A percentile compares a stretch with the other conserved stretches of the same genome.
These are phyloP conservation scores for Penicillium sp. DNA, from an alignment of 2,329 filamentous ascomycete genomes.

Conservation along the genomic window DNA sequence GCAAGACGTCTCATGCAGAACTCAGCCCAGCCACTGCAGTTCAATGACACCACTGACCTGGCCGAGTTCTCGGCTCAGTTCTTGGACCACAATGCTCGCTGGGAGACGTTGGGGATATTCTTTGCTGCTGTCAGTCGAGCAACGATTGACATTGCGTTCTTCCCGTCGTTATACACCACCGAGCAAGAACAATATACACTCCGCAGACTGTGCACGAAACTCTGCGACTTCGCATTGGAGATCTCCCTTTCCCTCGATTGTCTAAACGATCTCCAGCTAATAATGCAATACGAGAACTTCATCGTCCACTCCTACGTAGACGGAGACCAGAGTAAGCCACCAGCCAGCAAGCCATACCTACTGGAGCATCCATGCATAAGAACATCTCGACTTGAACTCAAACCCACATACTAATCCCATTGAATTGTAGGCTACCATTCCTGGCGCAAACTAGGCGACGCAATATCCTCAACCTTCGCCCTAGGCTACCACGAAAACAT, in stretches of 20 bases:
- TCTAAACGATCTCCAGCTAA: conserved; percentile 46
- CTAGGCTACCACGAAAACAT: conserved; percentile 47
- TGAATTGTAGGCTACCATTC: conserved; percentile 40
- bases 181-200: conserved; percentile 27
- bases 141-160: conserved; percentile 32
- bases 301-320: conserved; percentile 46
- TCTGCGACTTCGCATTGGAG: conserved; percentile 39
- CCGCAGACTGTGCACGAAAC: conserved; percentile 24
- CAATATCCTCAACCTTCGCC: conserved; percentile 46
- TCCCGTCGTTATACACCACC: conserved; percentile 29
- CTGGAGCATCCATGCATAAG: too few relatives aligned
- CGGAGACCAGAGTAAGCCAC: conserved; percentile 44
- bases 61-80: conserved; percentile 24
- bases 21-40: conserved; percentile 19
- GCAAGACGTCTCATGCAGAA: conserved; percentile 23
- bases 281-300: conserved; percentile 48
- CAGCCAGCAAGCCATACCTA: background rate
- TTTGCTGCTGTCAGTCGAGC: conserved; percentile 37
- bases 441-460: conserved; percentile 48
- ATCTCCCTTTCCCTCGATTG: conserved; percentile 33
- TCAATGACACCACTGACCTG: conserved; percentile 15
- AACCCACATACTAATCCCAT: background rate
- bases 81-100: conserved; percentile 31
- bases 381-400: too few relatives aligned
- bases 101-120: conserved; percentile 42